These are phyloP conservation scores for Leccinum griseonigrum DNA, from an alignment of 1,284 basidiomycete genomes.

Conservation along the genomic window DNA sequence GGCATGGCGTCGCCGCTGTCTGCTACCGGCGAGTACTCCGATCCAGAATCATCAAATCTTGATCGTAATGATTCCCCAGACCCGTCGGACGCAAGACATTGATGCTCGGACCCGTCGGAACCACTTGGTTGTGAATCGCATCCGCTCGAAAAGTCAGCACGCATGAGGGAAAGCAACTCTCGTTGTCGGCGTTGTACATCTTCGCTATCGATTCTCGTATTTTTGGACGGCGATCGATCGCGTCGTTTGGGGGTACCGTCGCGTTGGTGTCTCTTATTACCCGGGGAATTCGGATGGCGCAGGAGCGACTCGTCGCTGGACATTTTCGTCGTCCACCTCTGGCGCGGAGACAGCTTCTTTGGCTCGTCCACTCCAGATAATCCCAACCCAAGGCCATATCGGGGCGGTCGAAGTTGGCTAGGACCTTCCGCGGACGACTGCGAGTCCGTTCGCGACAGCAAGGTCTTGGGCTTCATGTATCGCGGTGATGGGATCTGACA, in stretches of 20 bases:
- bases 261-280: slow-evolving; percentile 10
- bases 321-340: slow-evolving; percentile 16
- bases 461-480: slow-evolving; percentile 18
- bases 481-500: slow-evolving; percentile 27
- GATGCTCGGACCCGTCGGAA: slow-evolving; percentile 16
- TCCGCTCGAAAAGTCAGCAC: slow-evolving; percentile 13
- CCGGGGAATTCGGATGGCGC: slow-evolving; percentile 6
- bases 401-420: slow-evolving; percentile 22
- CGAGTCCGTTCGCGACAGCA: slow-evolving; percentile 17
- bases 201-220: slow-evolving; percentile 1
- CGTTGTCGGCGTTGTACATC: slow-evolving; percentile 21
- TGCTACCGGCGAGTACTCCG: slow-evolving; percentile 31
- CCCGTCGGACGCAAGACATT: slow-evolving; percentile 11
- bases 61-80: slow-evolving; percentile 25
- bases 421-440: slow-evolving; percentile 21
- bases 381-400: slow-evolving; percentile 32
- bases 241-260: slow-evolving; percentile 10
- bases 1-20: slow-evolving; percentile 10
- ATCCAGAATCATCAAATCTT: slow-evolving; percentile 26
- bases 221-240: slow-evolving; percentile 11
- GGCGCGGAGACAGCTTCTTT: slow-evolving; percentile 13
- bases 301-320: slow-evolving; percentile 4
- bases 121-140: slow-evolving; percentile 24
- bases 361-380: slow-evolving; percentile 18
- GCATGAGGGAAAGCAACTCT: slow-evolving; percentile 17